These are phyloP conservation scores for Irpex sp. DNA, from an alignment of 1,284 basidiomycete species.

Conservation along the genomic window DNA sequence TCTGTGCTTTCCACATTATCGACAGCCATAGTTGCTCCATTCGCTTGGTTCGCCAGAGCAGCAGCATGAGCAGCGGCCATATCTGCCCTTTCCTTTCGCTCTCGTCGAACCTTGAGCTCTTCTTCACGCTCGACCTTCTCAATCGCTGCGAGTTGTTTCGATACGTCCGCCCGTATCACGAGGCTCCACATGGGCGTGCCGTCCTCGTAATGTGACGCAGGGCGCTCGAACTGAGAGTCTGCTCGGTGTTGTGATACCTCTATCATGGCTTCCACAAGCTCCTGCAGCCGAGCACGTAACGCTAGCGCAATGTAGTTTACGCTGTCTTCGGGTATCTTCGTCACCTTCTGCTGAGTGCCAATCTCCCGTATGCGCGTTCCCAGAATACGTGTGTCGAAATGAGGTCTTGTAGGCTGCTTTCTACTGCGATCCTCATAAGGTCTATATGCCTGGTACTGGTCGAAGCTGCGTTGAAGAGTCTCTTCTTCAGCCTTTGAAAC, in stretches of 20 bases:
- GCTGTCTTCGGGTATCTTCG: conserved; percentile 62
- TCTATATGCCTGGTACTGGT: conserved; percentile 52
- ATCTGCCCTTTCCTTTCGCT: conserved; percentile 69
- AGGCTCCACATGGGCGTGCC: conserved; percentile 75
- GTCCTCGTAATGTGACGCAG: conserved; percentile 60
- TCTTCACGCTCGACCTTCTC: conserved; percentile 79
- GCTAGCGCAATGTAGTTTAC: conserved; percentile 78
- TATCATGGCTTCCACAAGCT: conserved; percentile 67
- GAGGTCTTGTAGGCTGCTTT: conserved; percentile 61
- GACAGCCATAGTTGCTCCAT: conserved; percentile 27
- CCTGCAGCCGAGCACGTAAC: conserved; percentile 67
- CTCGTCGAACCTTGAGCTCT: conserved; percentile 64
- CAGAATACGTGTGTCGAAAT: conserved; percentile 59
- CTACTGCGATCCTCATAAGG: conserved; percentile 66
- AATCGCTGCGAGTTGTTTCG: conserved; percentile 66
- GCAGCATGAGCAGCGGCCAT: conserved; percentile 61
- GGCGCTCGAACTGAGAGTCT: conserved; percentile 64
- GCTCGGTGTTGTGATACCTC: conserved; percentile 64
- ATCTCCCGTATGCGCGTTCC: conserved; percentile 58
- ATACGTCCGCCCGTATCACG: conserved; percentile 64
- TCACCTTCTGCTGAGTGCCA: conserved; percentile 57
- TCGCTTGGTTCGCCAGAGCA: conserved; percentile 51
- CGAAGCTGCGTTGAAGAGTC: conserved; percentile 59
- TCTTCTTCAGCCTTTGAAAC: conserved; percentile 70
- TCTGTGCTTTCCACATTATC: conserved; percentile 34